Percentiles rank a stretch among this genome's conserved stretches.
phyloP scores from a whole-genome alignment of 2,329 filamentous ascomycete genomes.

The Nothophaeocryptopus gaeumannii region DNA sequence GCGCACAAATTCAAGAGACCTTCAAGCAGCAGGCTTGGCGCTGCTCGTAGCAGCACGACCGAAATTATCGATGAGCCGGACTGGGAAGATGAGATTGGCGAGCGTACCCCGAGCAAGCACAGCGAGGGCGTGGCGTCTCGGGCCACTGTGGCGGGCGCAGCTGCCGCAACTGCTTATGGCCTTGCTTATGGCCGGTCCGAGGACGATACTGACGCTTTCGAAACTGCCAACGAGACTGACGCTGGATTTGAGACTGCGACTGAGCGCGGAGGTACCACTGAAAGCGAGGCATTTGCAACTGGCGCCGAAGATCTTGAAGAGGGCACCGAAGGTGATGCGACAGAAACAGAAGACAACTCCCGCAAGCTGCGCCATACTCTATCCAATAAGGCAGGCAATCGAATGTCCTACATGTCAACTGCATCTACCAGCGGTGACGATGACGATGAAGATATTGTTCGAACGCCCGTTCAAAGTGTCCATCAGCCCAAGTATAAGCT shows the following conservation, averaged over 20 bases:
- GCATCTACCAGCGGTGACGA: slow-evolving; percentile 83
- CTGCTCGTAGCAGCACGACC: slow-evolving; percentile 67
- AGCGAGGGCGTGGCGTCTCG: slow-evolving; percentile 25
- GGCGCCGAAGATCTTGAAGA: slow-evolving; percentile 76
- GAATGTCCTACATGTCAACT: slow-evolving; percentile 76
- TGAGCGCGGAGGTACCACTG: slow-evolving; percentile 67
- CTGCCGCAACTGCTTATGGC: slow-evolving; percentile 65
- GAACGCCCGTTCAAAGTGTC: slow-evolving; percentile 62
- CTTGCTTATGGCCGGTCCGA: slow-evolving; percentile 47
- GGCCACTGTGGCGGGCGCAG: slow-evolving; percentile 38
- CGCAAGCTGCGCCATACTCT: slow-evolving; percentile 18
- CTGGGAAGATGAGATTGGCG: slow-evolving; percentile 79
- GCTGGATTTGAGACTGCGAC: slow-evolving; percentile 68
- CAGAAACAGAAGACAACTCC: slow-evolving; percentile 71
- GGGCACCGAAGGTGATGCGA: slow-evolving; percentile 65
- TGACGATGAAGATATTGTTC: slow-evolving; percentile 53
- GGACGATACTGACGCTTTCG: slow-evolving; percentile 63
- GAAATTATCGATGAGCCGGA: slow-evolving; percentile 77
- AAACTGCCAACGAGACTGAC: slow-evolving; percentile 74
- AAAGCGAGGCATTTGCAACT: slow-evolving; percentile 90
- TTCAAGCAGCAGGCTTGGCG: slow-evolving; percentile 69
- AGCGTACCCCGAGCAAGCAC: slow-evolving; percentile 55
- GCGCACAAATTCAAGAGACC: slow-evolving; percentile 74
- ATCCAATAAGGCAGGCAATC: slow-evolving; percentile 52
- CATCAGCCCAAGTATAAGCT: slow-evolving; percentile 69